Percentiles rank a stretch among this genome's conserved stretches.
These are phyloP conservation scores for Bipolaris gigantea DNA, from an alignment of 2,329 filamentous ascomycete species.

Conservation along the genomic window DNA sequence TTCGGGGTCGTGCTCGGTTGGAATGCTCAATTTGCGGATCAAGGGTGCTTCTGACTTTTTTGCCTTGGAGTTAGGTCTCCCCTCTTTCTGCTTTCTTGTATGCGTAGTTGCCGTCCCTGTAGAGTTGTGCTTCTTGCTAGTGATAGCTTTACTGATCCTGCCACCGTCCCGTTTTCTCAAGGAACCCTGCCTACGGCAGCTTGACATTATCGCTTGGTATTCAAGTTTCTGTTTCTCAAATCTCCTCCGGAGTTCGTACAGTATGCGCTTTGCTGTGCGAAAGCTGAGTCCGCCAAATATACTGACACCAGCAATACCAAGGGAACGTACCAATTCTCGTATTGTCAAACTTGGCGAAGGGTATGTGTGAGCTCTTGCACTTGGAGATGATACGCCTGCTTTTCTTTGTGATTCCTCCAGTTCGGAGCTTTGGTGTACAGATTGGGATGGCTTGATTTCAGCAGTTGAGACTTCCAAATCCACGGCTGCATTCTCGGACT, in stretches of 20 bases:
- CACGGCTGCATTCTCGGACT: not conserved
- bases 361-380: not conserved
- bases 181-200: not conserved
- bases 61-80: not conserved
- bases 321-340: not conserved
- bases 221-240: not conserved
- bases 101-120: not conserved
- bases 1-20: not conserved
- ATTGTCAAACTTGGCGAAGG: constrained; percentile 3
- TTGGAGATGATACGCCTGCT: not conserved
- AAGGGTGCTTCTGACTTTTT: not conserved
- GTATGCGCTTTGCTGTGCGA: constrained; percentile 6
- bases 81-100: not conserved
- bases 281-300: constrained; percentile 1
- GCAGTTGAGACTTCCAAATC: not conserved
- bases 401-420: not conserved
- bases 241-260: not conserved
- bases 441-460: not conserved
- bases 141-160: not conserved
- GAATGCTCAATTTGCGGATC: not conserved
- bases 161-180: not conserved
- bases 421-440: not conserved
- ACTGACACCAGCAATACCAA: not conserved
- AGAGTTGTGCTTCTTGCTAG: not conserved
- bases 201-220: not conserved